phyloP scores from a whole-genome alignment of 2,329 filamentous ascomycete genomes.

The Trichoderma atroviride region DNA sequence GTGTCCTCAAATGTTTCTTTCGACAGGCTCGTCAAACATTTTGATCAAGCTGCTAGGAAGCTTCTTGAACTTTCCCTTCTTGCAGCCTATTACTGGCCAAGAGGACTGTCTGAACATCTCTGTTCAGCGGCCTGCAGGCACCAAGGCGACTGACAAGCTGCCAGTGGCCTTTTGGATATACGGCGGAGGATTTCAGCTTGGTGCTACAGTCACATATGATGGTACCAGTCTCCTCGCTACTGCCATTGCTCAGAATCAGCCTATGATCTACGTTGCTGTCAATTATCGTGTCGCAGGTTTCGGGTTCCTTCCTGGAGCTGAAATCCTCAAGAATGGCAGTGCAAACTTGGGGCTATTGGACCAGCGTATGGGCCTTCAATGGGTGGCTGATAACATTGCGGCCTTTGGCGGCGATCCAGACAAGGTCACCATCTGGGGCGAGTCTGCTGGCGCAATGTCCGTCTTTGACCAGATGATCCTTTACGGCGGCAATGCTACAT shows the following conservation, averaged over 20 bases:
- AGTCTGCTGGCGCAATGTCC: constrained; percentile 72
- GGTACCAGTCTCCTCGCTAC: constrained; percentile 49
- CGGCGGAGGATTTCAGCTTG: constrained; percentile 65
- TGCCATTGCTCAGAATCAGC: constrained; percentile 48
- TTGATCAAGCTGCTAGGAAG: constrained; percentile 51
- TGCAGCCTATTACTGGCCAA: constrained; percentile 57
- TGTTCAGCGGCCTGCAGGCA: constrained; percentile 61
- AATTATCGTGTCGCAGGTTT: constrained; percentile 79
- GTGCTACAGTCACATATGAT: constrained; percentile 56
- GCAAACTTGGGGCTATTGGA: constrained; percentile 73
- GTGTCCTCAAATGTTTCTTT: constrained; percentile 73
- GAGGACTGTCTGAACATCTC: constrained; percentile 68
- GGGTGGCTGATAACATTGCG: constrained; percentile 76
- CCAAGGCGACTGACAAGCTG: constrained; percentile 56
- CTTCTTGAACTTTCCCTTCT: constrained; percentile 58
- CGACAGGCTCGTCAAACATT: constrained; percentile 46
- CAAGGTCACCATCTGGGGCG: constrained; percentile 81
- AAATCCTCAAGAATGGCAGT: constrained; percentile 67
- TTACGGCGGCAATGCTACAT: constrained; percentile 71
- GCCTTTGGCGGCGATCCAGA: constrained; percentile 76
- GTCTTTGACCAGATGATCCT: constrained; percentile 76
- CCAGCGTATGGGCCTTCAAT: constrained; percentile 71
- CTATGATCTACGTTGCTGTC: constrained; percentile 73
- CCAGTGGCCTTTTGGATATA: constrained; percentile 74
- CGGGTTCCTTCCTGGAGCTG: constrained; percentile 71